Percentiles rank a stretch among this genome's conserved stretches.
Evolutionary conservation across 2,329 filamentous ascomycete genomes (phyloP).

Genomic region (Colletotrichum sp.): DNA sequence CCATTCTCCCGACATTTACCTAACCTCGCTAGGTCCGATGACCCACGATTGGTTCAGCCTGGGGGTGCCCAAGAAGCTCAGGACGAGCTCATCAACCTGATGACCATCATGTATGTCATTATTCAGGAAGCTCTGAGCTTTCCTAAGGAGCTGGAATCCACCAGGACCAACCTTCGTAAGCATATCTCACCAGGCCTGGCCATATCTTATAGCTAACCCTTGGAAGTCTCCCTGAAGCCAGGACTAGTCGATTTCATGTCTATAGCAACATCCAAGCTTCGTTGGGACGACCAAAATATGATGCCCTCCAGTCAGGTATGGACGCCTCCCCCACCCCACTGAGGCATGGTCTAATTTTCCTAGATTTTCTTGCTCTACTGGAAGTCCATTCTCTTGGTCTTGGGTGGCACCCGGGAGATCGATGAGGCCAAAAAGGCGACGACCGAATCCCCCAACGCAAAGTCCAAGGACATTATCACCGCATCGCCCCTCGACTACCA

Average conservation of each 20-base stretch:
- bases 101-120: conserved; percentile 66
- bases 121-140: conserved; percentile 63
- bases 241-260: conserved; percentile 76
- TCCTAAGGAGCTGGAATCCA: conserved; percentile 49
- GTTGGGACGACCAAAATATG: conserved; percentile 73
- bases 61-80: conserved; percentile 55
- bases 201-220: conserved; percentile 22
- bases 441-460: conserved; percentile 62
- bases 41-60: conserved; percentile 42
- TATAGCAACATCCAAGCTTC: conserved; percentile 68
- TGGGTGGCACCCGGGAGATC: conserved; percentile 80
- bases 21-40: conserved; percentile 49
- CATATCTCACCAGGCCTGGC: neutral
- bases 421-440: conserved; percentile 76
- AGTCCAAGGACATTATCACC: conserved; percentile 80
- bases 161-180: conserved; percentile 57
- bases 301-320: conserved; percentile 68
- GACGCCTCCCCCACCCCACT: neutral
- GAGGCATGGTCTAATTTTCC: conserved; percentile 23
- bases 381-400: conserved; percentile 87
- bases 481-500: conserved; percentile 97
- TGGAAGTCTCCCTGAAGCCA: conserved; percentile 63
- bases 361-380: conserved; percentile 84
- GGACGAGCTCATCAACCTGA: conserved; percentile 66
- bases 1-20: conserved; percentile 16